Base-by-base conservation (phyloP, 306 rosid genomes). In the Cucurbita argyrosperma region DNA sequence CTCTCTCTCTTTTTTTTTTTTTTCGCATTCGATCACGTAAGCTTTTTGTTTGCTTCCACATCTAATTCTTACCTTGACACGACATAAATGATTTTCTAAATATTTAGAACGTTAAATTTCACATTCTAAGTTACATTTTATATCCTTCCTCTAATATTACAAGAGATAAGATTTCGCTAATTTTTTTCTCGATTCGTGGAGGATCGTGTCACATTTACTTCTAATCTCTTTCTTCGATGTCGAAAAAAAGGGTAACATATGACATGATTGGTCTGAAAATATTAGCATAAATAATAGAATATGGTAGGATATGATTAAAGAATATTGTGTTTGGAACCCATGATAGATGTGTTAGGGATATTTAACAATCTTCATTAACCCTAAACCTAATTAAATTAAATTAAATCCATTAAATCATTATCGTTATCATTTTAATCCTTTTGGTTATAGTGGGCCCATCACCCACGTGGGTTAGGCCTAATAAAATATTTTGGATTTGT, bases 331-430 rank as follows among this genome's bases (percentile, higher is more conserved):
- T 67, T 45, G 4, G 0, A 43, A 67, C 7, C 56, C 73, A 67
- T 47, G 19, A 67, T 67, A 6, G 55, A 67, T 67, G 55, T 67
- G 55, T 7, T 64, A 68, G 23, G 40, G 18, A 4, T 13, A 68
- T 47, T 43, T 68, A 6, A 21, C 40, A 12, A 13, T 46, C 40
- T 67, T 46, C 26, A 67, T 46, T 47, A 46, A 67, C 19, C 71
- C 55, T 40, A 67, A 67, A 67, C 38, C 73, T 45, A 67, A 45
- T 45, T 50, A 51, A 43, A 43, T 45, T 50, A 51, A 43, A 43
- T 43, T 64, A 64, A 64, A 68, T 23, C 73, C 73, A 68, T 68
- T 45, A 68, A 46, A 68, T 68, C n/a, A 68, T 68, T 47, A 68
- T 68, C n/a, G 47, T 68, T 47, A 12, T 46, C 73, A 12, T 68